Conservation (phyloP, 2,329 filamentous ascomycete species). For the Monosporascus sp. region DNA sequence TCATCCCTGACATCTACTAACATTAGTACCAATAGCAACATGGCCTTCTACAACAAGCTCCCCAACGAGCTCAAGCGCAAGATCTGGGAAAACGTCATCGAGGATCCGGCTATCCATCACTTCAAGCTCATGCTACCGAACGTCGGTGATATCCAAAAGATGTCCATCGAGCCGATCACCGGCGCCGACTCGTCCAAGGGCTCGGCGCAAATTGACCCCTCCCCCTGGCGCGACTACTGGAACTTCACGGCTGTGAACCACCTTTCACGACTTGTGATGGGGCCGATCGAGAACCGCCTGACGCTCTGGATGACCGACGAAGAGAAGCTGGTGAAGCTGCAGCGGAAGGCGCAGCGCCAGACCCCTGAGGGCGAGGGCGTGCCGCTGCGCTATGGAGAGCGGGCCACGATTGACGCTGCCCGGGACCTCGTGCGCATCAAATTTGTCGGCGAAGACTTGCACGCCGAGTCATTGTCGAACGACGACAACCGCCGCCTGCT, state of each 20-base stretch:
- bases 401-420: background rate
- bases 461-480: background rate
- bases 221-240: slow-evolving; percentile 12
- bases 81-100: slow-evolving; percentile 12
- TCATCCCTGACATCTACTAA: no score
- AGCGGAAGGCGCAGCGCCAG: background rate
- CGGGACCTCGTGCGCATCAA: background rate
- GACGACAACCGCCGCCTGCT: background rate
- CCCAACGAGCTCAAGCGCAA: slow-evolving; percentile 17
- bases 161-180: background rate
- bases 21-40: background rate
- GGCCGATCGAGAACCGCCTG: background rate
- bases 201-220: slow-evolving; percentile 3
- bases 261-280: background rate
- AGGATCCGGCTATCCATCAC: slow-evolving; percentile 11
- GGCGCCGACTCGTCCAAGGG: background rate
- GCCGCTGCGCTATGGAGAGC: background rate
- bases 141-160: no score
- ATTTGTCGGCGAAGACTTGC: background rate
- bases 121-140: slow-evolving; percentile 9
- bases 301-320: background rate
- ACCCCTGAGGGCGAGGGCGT: background rate
- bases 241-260: background rate
- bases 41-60: slow-evolving; percentile 8
- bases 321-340: background rate